Evolutionary conservation across 768 basidiomycete species (phyloP).

Genomic region (Mycena pura): DNA sequence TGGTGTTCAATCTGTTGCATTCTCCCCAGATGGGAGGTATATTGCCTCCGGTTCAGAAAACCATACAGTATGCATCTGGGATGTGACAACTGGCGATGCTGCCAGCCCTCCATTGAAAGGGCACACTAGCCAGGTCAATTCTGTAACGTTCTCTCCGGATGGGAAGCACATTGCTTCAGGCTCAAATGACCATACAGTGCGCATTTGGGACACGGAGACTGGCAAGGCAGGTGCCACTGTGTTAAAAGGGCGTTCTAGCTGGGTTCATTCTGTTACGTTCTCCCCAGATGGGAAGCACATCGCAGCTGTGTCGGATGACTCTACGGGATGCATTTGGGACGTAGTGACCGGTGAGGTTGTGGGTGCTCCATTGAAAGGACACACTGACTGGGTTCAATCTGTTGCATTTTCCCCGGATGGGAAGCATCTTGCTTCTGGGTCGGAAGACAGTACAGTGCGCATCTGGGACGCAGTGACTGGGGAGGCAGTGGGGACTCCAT

Average conservation of each 20-base stretch:
- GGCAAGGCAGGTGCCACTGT: not conserved
- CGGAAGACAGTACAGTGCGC: too few relatives aligned
- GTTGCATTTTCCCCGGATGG: too few relatives aligned
- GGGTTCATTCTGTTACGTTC: not conserved
- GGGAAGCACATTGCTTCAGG: not conserved
- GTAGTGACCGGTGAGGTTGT: too few relatives aligned
- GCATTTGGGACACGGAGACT: not conserved
- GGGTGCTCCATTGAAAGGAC: too few relatives aligned
- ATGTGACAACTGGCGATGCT: too few relatives aligned
- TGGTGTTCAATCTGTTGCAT: not conserved
- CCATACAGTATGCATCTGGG: too few relatives aligned
- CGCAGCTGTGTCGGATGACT: not conserved
- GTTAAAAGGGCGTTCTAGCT: not conserved
- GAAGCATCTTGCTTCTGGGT: too few relatives aligned
- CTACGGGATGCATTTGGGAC: not conserved
- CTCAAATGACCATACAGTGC: not conserved
- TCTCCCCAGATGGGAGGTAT: not conserved
- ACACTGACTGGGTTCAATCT: too few relatives aligned
- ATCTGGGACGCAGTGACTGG: too few relatives aligned
- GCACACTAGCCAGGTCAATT: not conserved
- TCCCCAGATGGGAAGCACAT: not conserved
- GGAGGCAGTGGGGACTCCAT: too few relatives aligned
- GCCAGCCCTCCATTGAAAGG: too few relatives aligned
- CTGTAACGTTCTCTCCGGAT: not conserved
- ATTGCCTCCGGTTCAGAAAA: too few relatives aligned